Conservation (phyloP, 169 alveolate species). For the Fabrea salina region DNA sequence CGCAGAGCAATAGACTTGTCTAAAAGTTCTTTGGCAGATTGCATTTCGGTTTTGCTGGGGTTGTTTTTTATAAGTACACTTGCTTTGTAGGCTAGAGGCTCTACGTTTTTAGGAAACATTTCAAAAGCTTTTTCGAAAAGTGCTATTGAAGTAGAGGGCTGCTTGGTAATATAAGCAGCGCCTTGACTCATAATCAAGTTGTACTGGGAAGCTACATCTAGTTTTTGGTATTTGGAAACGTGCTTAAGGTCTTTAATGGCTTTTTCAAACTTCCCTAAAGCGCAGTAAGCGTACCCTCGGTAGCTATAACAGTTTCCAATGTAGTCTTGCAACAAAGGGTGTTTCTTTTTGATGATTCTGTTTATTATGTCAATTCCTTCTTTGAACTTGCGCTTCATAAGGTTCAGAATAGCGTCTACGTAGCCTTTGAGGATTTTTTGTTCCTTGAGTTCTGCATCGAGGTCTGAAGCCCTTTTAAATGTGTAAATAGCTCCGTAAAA, state of each 20-base stretch:
- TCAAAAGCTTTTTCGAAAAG: conserved; percentile 45
- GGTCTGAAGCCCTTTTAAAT: conserved; percentile 42
- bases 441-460: conserved; percentile 39
- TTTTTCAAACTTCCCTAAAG: conserved; percentile 44
- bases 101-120: conserved; percentile 40
- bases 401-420: conserved; percentile 50
- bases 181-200: conserved; percentile 45
- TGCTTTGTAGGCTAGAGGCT: conserved; percentile 41
- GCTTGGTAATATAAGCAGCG: conserved; percentile 38
- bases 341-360: conserved; percentile 37
- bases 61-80: conserved; percentile 12
- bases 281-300: conserved; percentile 58
- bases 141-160: conserved; percentile 36
- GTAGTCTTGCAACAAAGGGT: conserved; percentile 15
- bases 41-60: not conserved
- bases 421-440: conserved; percentile 35
- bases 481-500: conserved; percentile 57
- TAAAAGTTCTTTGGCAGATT: conserved; percentile 33
- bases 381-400: conserved; percentile 60
- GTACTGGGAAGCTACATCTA: conserved; percentile 40
- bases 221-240: conserved; percentile 28
- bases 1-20: conserved; percentile 35
- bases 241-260: conserved; percentile 43
- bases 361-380: conserved; percentile 45
- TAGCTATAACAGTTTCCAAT: conserved; percentile 42